A percentile compares a stretch with the other conserved stretches of the same genome.
Conservation (phyloP, 1,139 yeast genomes). For the Debaryomyces nepalensis region DNA sequence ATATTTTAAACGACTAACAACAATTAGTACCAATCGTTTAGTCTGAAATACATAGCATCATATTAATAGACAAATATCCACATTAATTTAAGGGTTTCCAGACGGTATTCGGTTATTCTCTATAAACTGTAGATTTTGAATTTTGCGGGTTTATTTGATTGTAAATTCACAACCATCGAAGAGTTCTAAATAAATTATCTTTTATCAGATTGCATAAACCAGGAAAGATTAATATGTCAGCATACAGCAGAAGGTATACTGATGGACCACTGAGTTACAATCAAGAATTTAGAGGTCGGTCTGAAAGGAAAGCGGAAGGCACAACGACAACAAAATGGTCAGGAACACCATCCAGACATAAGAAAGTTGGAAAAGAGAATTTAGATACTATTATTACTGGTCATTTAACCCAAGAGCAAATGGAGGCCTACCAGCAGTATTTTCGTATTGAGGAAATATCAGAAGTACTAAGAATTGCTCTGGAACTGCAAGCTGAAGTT, state of each 20-base stretch:
- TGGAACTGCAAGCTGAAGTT: conserved; percentile 53
- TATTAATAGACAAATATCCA: too few relatives aligned
- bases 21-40: too few relatives aligned
- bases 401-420: conserved; percentile 80
- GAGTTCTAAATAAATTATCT: not conserved
- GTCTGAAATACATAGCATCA: too few relatives aligned
- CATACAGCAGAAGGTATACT: conserved; percentile 14
- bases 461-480: conserved; percentile 47
- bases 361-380: conserved; percentile 33
- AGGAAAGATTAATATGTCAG: conserved; percentile 12
- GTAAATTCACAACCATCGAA: conserved; percentile 5
- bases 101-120: too few relatives aligned
- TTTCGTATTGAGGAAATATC: conserved; percentile 81
- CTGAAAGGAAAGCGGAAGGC: conserved; percentile 8
- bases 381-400: conserved; percentile 50
- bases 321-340: conserved; percentile 45
- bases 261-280: conserved; percentile 10
- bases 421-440: conserved; percentile 76
- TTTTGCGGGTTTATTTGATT: conserved; percentile 1
- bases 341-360: conserved; percentile 41
- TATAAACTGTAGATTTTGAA: conserved; percentile 2
- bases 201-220: not conserved
- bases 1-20: too few relatives aligned
- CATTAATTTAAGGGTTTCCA: too few relatives aligned
- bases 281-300: conserved; percentile 14